phyloP scores from a whole-genome alignment of 1,284 basidiomycete genomes.

The Moesziomyces globuligerus region DNA sequence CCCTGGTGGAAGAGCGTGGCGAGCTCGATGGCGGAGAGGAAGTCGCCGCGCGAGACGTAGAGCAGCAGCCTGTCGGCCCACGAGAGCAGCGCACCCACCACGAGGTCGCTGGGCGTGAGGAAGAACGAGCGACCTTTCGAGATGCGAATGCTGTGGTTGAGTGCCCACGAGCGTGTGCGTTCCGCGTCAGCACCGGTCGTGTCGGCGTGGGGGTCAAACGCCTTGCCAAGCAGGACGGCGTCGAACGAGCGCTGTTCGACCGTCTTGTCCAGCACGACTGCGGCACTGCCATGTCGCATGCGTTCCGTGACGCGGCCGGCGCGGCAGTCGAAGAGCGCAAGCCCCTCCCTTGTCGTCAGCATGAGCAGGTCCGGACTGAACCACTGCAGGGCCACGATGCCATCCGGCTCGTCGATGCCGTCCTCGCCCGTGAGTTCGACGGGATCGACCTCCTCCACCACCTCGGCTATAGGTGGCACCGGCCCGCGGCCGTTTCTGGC shows the following conservation, averaged over 20 bases:
- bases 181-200: not conserved
- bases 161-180: slow-evolving; percentile 23
- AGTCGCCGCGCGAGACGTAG: slow-evolving; percentile 85
- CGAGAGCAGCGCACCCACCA: slow-evolving; percentile 86
- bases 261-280: slow-evolving; percentile 61
- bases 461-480: not conserved
- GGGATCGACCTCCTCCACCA: slow-evolving; percentile 36
- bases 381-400: slow-evolving; percentile 70
- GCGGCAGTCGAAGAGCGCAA: slow-evolving; percentile 54
- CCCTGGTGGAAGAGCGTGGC: slow-evolving; percentile 85
- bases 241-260: slow-evolving; percentile 45
- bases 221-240: slow-evolving; percentile 28
- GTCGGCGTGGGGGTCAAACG: slow-evolving; percentile 21
- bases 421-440: slow-evolving; percentile 36
- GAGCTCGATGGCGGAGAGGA: slow-evolving; percentile 87
- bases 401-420: slow-evolving; percentile 56
- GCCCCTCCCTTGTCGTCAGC: slow-evolving; percentile 32
- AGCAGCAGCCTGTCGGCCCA: slow-evolving; percentile 94
- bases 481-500: slow-evolving; percentile 3
- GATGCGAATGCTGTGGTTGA: slow-evolving; percentile 74
- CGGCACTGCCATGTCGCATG: slow-evolving; percentile 61
- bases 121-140: slow-evolving; percentile 93
- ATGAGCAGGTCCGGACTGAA: slow-evolving; percentile 66
- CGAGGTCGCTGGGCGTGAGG: slow-evolving; percentile 74
- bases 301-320: slow-evolving; percentile 50